A percentile compares a stretch with the other conserved stretches of the same genome.
phyloP scores from a whole-genome alignment of 2,329 filamentous ascomycete species.

The Calycina herbarum region DNA sequence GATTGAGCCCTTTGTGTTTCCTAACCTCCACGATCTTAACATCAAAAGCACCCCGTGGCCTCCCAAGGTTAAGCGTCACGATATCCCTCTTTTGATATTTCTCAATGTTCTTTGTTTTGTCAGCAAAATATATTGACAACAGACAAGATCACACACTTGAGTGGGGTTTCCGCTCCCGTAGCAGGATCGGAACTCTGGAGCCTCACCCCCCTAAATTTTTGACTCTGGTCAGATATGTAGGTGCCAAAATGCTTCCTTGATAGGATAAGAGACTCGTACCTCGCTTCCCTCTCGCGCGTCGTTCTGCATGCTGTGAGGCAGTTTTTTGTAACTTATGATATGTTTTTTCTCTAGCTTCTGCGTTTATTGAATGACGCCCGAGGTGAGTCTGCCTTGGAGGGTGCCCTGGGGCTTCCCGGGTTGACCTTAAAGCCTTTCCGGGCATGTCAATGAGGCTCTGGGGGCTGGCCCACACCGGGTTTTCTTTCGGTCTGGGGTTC shows the following conservation, averaged over 20 bases:
- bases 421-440: background rate
- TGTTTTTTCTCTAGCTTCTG: background rate
- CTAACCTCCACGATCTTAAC: background rate
- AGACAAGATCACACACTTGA: background rate
- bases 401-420: background rate
- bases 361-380: background rate
- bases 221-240: background rate
- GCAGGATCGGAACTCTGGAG: background rate
- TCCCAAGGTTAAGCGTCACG: background rate
- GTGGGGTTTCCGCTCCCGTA: background rate
- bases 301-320: background rate
- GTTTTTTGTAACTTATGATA: background rate
- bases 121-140: background rate
- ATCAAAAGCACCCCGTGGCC: background rate
- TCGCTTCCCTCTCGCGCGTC: background rate
- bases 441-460: background rate
- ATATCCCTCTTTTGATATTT: background rate
- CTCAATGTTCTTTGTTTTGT: conserved; percentile 1
- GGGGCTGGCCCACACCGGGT: background rate
- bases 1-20: background rate
- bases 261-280: background rate
- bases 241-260: background rate
- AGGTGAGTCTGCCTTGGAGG: conserved; percentile 1
- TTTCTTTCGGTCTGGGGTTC: background rate
- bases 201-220: background rate